Base-by-base conservation (phyloP, 2,329 filamentous ascomycete genomes). In the Keithomyces neogunnii region DNA sequence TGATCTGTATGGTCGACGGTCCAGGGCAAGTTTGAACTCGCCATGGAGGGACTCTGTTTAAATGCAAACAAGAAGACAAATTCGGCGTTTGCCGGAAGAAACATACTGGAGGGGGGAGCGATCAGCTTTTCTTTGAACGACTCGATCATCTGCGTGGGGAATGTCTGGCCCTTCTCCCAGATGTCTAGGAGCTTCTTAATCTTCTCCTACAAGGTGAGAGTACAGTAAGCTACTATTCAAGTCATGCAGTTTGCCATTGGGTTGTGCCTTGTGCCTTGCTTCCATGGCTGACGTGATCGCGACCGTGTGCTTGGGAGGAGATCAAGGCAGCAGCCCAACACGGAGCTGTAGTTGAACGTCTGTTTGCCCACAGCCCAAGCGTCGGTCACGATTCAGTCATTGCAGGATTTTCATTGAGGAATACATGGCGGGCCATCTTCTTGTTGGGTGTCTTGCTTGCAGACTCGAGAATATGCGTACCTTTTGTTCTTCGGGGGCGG, bases 111-210 rank as follows among this genome's bases (percentile, higher is more conserved):
- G 59, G 74, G 65, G 47, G 79, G 73, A 54, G 81, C 76, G 56
- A 77, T 85, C 62, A 95, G 69, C 69, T 88, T 91, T 65, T 88
- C 79, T 71, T 89, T 92, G 77, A 95, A 95, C 38, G 81, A 82
- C 56, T 77, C 76, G 61, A 99, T 81, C 82, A 96, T 85, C 50
- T 84, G 70, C 42, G 78, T 67, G 30, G 93, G 90, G 69, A 99
- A 97, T 28, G 91, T 97, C 66, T 87, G 85, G 57, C 89, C 89
- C 64, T 93, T 93, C 67, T 96, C 91, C 93, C 93, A 99, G 60
- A 99, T 99, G 66, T 96, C 91, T 72, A 97, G 76, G 61, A 99
- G 81, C 69, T 97, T 97, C 60, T 71, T 72, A 70, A 97, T 92
- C 75, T 96, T 97, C 68, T 95, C 89, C 88, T 93, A 86, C 75